Base-by-base conservation (phyloP, 495 filamentous ascomycete species). In the Hyaloscypha bicolor region DNA sequence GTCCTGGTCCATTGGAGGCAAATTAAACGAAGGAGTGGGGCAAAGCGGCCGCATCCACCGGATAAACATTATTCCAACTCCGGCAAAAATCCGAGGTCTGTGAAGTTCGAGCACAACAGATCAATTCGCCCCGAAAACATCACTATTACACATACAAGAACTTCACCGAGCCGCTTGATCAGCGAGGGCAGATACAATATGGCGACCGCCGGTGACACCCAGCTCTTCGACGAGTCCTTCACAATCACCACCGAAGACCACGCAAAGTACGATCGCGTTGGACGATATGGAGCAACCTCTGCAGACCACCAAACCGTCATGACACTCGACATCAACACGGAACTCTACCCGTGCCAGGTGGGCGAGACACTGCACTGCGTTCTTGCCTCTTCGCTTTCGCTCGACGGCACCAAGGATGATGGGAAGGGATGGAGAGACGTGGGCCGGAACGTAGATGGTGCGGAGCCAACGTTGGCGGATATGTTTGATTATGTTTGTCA, bases 401-500 rank as follows among this genome's bases (percentile, higher is more conserved):
- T 97, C 45, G 96, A 97, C 75, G 96, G 96, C 66, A 81, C 76
- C 66, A 92, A 90, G 78, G 84, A 87, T 70, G 84, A 86, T 63
- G 80, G 80, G 66, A 83, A 82, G 70, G 91, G 93, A 55, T 97
- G 93, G 93, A 87, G 92, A 74, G 91, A 93, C 58, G 83, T 89
- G 31, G 84, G 82, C 70, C 83, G 87, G 76, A 71, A 71, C n/a
- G 78, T 79, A 19, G 73, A 64, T 65, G 72, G 67, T 11, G 88
- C 86, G 35, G 93, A 96, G 75, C 79, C 86, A 60, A 92, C 87
- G 12, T 81, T 99, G 48, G 93, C 95, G 25, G 93, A 98, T 76
- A 88, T 91, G 77, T 99, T 88, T 68, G 96, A 99, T 72, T 99
- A 99, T 77, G 95, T 98, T 55, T 97, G 93, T 78, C 88, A 97